These are phyloP conservation scores for Echium plantagineum DNA, from an alignment of 257 asterid genomes.

Conservation along the genomic window DNA sequence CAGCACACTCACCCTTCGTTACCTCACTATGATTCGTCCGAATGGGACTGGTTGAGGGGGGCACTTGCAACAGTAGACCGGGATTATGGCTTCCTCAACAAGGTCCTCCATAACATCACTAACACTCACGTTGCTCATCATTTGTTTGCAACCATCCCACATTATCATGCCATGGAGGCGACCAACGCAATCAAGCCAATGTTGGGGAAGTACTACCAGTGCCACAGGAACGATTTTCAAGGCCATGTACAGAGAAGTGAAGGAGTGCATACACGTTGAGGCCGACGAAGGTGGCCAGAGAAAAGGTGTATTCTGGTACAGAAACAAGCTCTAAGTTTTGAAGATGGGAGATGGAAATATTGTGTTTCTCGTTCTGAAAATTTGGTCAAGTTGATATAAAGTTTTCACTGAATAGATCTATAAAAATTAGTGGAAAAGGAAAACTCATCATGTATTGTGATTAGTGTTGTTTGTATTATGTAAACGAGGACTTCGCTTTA, in stretches of 20 bases:
- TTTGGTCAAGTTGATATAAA: background rate
- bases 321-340: slow-evolving; percentile 46
- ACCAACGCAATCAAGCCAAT: slow-evolving; percentile 70
- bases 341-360: background rate
- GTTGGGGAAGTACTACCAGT: slow-evolving; percentile 61
- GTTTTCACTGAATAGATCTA: background rate
- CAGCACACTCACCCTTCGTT: slow-evolving; percentile 76
- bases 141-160: slow-evolving; percentile 79
- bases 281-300: slow-evolving; percentile 43
- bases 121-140: slow-evolving; percentile 80
- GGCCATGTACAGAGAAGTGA: slow-evolving; percentile 70
- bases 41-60: slow-evolving; percentile 87
- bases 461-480: background rate
- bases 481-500: background rate
- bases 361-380: slow-evolving; percentile 1
- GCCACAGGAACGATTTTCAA: slow-evolving; percentile 48
- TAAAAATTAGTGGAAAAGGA: too few species aligned
- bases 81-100: slow-evolving; percentile 65
- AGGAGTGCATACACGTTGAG: slow-evolving; percentile 68
- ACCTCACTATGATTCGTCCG: slow-evolving; percentile 68
- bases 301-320: slow-evolving; percentile 73
- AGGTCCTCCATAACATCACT: slow-evolving; percentile 63
- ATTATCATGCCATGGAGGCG: slow-evolving; percentile 78
- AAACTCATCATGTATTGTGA: background rate
- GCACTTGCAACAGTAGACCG: slow-evolving; percentile 70